phyloP scores from a whole-genome alignment of 78 protist genomes.

The Dictyostelium brefeldianum region DNA sequence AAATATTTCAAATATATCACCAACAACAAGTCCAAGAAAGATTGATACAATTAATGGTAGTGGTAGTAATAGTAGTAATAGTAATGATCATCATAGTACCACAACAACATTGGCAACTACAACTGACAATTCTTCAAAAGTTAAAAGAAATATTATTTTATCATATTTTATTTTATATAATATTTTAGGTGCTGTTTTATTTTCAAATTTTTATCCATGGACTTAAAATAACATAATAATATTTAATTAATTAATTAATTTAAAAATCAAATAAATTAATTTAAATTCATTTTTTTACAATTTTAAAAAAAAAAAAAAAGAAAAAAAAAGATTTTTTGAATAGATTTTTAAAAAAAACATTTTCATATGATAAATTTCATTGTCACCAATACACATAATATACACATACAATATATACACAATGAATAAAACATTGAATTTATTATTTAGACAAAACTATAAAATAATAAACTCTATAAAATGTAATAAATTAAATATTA shows the following conservation, averaged over 20 bases:
- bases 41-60: not conserved
- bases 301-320: not conserved
- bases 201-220: conserved; percentile 83
- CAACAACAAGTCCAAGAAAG: not conserved
- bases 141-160: conserved; percentile 1
- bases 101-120: not conserved
- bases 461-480: not conserved
- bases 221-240: conserved; percentile 19
- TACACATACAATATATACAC: not conserved
- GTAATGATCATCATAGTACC: not conserved
- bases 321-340: not conserved
- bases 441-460: not conserved
- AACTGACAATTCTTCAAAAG: not conserved
- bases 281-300: not conserved
- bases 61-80: not conserved
- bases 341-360: not conserved
- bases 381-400: too few species aligned
- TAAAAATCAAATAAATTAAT: too few species aligned
- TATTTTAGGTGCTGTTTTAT: conserved; percentile 61
- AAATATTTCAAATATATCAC: not conserved
- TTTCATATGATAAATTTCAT: too few species aligned
- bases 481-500: not conserved
- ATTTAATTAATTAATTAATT: not conserved
- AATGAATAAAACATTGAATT: not conserved
- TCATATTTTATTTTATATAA: conserved; percentile 72